phyloP scores from a whole-genome alignment of 2,329 filamentous ascomycete species.

The Proliferodiscus dingleyae region DNA sequence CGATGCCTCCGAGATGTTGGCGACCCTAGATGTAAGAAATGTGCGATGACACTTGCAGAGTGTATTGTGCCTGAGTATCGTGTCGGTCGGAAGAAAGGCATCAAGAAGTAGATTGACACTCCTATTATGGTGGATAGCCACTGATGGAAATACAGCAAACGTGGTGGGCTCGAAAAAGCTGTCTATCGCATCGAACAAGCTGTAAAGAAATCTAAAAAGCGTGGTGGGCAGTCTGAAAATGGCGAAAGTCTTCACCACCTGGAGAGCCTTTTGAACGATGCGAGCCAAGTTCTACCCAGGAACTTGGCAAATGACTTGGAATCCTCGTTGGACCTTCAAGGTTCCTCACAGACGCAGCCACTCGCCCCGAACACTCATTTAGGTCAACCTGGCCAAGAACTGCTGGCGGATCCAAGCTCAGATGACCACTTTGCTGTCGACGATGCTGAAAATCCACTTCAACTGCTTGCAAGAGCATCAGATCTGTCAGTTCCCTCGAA shows the following conservation, averaged over 20 bases:
- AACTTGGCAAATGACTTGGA: slow-evolving; percentile 19
- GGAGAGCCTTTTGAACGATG: slow-evolving; percentile 46
- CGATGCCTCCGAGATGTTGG: slow-evolving; percentile 55
- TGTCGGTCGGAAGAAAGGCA: slow-evolving; percentile 67
- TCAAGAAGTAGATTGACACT: slow-evolving; percentile 61
- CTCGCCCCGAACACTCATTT: not conserved
- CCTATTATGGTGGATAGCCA: slow-evolving; percentile 1
- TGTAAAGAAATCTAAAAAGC: slow-evolving; percentile 46
- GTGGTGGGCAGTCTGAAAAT: slow-evolving; percentile 36
- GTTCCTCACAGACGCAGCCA: slow-evolving; percentile 3
- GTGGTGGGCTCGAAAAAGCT: slow-evolving; percentile 69
- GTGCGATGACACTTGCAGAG: slow-evolving; percentile 51
- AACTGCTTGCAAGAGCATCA: slow-evolving; percentile 67
- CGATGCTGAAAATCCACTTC: slow-evolving; percentile 70
- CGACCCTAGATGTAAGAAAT: slow-evolving; percentile 55
- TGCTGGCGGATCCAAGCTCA: slow-evolving; percentile 14
- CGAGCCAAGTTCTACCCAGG: slow-evolving; percentile 36
- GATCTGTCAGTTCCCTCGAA: slow-evolving; percentile 42
- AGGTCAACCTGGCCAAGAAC: not conserved
- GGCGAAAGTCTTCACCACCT: slow-evolving; percentile 40
- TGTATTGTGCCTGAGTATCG: slow-evolving; percentile 70
- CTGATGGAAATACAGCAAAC: slow-evolving; percentile 50
- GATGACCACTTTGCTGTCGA: slow-evolving; percentile 58
- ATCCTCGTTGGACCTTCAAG: not conserved
- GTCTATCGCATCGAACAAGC: slow-evolving; percentile 71